Percentiles rank a stretch among this genome's conserved stretches.
Evolutionary conservation across 495 filamentous ascomycete species (phyloP).

Genomic region (Aspergillus olivimuriae): DNA sequence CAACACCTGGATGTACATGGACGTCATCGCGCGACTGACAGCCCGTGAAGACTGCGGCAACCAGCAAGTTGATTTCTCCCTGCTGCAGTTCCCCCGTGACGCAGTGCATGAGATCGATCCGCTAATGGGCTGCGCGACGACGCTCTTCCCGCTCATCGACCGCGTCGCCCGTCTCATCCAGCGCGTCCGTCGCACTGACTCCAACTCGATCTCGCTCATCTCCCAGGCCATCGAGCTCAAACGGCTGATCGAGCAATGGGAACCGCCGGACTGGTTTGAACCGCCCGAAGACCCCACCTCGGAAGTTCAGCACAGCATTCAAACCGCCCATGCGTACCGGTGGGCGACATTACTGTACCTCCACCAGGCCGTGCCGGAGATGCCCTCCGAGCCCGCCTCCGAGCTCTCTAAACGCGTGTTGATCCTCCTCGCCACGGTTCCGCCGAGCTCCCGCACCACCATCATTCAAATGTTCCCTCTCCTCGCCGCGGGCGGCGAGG

Average conservation of each 20-base stretch:
- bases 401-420: conserved; percentile 59
- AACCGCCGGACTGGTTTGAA: conserved; percentile 50
- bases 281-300: conserved; percentile 61
- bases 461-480: conserved; percentile 77
- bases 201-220: conserved; percentile 58
- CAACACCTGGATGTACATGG: conserved; percentile 78
- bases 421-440: conserved; percentile 57
- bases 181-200: conserved; percentile 49
- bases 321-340: conserved; percentile 71
- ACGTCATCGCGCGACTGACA: conserved; percentile 71
- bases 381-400: conserved; percentile 51
- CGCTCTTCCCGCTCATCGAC: conserved; percentile 69
- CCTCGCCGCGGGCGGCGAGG: conserved; percentile 66
- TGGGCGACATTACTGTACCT: conserved; percentile 71
- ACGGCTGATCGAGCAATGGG: conserved; percentile 57
- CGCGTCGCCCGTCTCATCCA: conserved; percentile 63
- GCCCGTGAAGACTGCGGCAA: conserved; percentile 55
- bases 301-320: conserved; percentile 59
- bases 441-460: conserved; percentile 53
- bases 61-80: conserved; percentile 44
- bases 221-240: conserved; percentile 61
- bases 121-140: conserved; percentile 66
- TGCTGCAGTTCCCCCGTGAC: conserved; percentile 32
- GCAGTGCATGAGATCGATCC: conserved; percentile 61
- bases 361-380: conserved; percentile 72